Percentiles rank a stretch among this genome's conserved stretches.
Conservation (phyloP, 2,329 filamentous ascomycete species). For the Sporothrix brasiliensis region DNA sequence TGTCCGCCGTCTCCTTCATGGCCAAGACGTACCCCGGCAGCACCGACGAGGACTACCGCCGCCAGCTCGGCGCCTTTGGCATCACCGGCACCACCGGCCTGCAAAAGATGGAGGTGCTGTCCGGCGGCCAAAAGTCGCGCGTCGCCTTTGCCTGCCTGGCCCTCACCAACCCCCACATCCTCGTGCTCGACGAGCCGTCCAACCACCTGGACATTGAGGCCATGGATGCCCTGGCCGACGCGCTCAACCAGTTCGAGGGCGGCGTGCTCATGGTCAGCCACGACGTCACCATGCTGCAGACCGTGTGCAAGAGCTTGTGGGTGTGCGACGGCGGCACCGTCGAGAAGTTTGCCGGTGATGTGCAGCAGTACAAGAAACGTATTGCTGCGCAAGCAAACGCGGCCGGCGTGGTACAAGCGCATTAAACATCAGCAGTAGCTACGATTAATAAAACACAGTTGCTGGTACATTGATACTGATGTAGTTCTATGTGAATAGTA, state of each 20-base stretch:
- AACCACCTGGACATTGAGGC: slow-evolving; percentile 99
- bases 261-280: slow-evolving; percentile 98
- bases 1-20: slow-evolving; percentile 94
- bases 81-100: slow-evolving; percentile 93
- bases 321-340: slow-evolving; percentile 94
- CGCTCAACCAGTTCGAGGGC: slow-evolving; percentile 83
- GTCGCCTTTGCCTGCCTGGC: slow-evolving; percentile 97
- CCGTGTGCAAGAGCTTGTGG: slow-evolving; percentile 92
- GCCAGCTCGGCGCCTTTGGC: slow-evolving; percentile 87
- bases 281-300: slow-evolving; percentile 98
- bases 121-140: slow-evolving; percentile 96
- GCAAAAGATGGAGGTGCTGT: slow-evolving; percentile 92
- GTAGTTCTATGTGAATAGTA: neutral
- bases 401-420: slow-evolving; percentile 77
- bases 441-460: neutral
- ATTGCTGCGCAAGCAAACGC: slow-evolving; percentile 87
- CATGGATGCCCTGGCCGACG: slow-evolving; percentile 91
- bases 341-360: slow-evolving; percentile 93
- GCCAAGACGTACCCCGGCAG: slow-evolving; percentile 85
- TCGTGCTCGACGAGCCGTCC: slow-evolving; percentile 96
- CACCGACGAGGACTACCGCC: slow-evolving; percentile 94
- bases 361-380: slow-evolving; percentile 96
- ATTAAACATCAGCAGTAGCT: slow-evolving; percentile 44
- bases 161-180: slow-evolving; percentile 90
- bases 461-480: too few relatives aligned